These are phyloP conservation scores for Backusella psychrophila DNA, from an alignment of 192 early-diverging fungal species.

Conservation along the genomic window DNA sequence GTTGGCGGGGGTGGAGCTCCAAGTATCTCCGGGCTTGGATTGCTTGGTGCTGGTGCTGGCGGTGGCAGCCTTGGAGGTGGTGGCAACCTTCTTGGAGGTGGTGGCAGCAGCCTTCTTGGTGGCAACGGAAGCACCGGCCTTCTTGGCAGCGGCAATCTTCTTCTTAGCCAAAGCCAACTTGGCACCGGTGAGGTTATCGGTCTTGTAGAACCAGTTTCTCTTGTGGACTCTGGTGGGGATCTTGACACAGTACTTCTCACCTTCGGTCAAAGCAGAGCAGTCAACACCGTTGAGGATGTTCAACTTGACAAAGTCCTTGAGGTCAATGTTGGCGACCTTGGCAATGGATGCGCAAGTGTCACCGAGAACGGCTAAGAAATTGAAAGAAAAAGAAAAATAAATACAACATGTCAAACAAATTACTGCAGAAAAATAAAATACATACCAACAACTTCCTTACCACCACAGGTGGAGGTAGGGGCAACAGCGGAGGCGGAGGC, in stretches of 20 bases:
- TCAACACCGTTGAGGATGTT: slow-evolving; percentile 11
- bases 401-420: neutral
- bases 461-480: slow-evolving; percentile 7
- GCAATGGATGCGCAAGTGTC: slow-evolving; percentile 20
- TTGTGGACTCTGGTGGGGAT: neutral
- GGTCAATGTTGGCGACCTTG: neutral
- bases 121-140: neutral
- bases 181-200: neutral
- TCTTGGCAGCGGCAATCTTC: neutral
- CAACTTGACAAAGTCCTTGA: neutral
- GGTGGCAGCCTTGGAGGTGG: slow-evolving; percentile 8
- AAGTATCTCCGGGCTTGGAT: slow-evolving; percentile 9
- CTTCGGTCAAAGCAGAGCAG: slow-evolving; percentile 11
- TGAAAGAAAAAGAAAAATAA: neutral
- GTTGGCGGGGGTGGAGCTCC: slow-evolving; percentile 15
- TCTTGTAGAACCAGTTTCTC: slow-evolving; percentile 8
- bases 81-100: slow-evolving; percentile 8
- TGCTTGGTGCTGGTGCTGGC: neutral
- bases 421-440: neutral
- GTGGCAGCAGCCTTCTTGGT: slow-evolving; percentile 5
- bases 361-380: neutral
- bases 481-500: slow-evolving; percentile 2
- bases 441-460: slow-evolving; percentile 7
- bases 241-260: slow-evolving; percentile 24
- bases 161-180: slow-evolving; percentile 20